Evolutionary conservation across 768 basidiomycete genomes (phyloP), one percentile per base, ranked within the genome.

Genomic region (Tulasnella sp.): DNA sequence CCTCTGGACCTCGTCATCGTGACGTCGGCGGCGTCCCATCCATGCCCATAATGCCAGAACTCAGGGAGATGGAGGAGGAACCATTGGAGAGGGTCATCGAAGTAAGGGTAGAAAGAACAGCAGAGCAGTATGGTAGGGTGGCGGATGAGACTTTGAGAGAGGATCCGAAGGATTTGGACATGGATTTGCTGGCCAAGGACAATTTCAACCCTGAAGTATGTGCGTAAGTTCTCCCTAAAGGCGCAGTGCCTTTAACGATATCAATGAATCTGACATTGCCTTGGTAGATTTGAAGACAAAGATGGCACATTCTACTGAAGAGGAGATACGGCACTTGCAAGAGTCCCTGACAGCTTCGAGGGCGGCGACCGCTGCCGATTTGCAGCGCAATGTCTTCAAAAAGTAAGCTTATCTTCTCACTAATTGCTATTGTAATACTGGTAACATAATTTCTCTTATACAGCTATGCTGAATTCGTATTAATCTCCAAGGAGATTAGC

Each of bases 391-490:
- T 67, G 94, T 98, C 0, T 96, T 96, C 77, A 89, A 94, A 74
- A 92, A 96, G 92, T 87, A 65, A 41, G 78, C 63, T 5, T 13
- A 3, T 24, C 19, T 21, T 13, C 21, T 44, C 9, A 21, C 51
- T 51, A 17, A 21, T 1, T 4, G 21, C 49, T 49, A n/a, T 45
- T 9, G 45, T 47, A 32, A 1, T 3, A 5, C 59, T 53, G 13
- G n/a, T n/a, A n/a, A n/a, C n/a, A n/a, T n/a, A 26, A 11, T 56
- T 21, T 29, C 27, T 44, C 21, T 9, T 15, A 17, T 27, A 17
- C 67, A 98, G 95, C 73, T 98, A 98, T 68, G 88, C 93, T 48
- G 92, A 98, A 70, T 98, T 98, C 69, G 89, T 99, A 26, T 78
- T 86, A 58, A 89, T 99, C 21, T 96, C 96, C 3, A 98, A 98